These are phyloP conservation scores for Rosa multiflora DNA, from an alignment of 306 rosid species.

Conservation along the genomic window DNA sequence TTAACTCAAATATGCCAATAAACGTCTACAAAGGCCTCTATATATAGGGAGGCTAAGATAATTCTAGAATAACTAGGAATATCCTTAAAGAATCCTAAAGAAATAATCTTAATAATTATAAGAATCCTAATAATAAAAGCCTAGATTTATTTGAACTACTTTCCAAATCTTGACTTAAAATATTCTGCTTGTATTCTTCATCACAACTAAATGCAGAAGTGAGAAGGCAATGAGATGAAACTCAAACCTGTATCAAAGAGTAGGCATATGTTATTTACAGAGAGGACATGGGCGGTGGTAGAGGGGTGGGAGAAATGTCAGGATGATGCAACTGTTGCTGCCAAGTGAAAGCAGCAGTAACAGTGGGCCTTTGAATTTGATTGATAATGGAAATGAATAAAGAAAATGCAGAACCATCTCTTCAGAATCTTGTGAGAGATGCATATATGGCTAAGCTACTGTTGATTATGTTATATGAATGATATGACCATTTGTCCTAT, in stretches of 20 bases:
- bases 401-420: neutral
- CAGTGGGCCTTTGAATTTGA: neutral
- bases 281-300: neutral
- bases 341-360: neutral
- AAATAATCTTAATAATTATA: too few species aligned
- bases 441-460: neutral
- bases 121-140: too few species aligned
- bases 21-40: too few species aligned
- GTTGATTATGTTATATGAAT: neutral
- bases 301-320: conserved; percentile 6
- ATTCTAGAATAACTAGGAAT: too few species aligned
- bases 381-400: neutral
- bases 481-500: conserved; percentile 6
- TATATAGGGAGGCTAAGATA: too few species aligned
- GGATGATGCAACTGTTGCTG: neutral
- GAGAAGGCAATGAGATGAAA: neutral
- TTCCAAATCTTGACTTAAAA: too few species aligned
- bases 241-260: neutral
- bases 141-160: too few species aligned
- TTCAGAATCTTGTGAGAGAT: neutral
- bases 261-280: neutral
- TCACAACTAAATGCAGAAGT: neutral
- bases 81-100: too few species aligned
- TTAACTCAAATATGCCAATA: too few species aligned
- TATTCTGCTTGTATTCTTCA: too few species aligned